These are phyloP conservation scores for Porcisia deanei DNA, from an alignment of 208 protist genomes.

Conservation along the genomic window DNA sequence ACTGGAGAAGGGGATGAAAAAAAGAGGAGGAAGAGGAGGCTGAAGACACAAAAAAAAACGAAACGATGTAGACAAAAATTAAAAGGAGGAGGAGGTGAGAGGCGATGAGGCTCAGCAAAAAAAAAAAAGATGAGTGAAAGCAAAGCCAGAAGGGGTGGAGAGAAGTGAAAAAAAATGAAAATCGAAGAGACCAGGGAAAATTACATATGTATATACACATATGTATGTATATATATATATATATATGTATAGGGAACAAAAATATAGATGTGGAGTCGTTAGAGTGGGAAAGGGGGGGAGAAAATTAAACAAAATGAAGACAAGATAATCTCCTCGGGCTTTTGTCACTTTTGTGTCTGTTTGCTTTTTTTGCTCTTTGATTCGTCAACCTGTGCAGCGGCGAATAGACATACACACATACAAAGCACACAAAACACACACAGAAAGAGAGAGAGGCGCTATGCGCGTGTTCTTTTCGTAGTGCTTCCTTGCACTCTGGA, in stretches of 20 bases:
- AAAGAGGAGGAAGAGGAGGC: background rate
- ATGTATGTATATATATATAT: conserved; percentile 3
- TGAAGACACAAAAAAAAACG: background rate
- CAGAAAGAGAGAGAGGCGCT: no score
- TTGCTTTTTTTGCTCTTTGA: background rate
- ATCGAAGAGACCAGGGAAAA: background rate
- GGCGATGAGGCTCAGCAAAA: background rate
- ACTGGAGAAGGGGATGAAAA: background rate
- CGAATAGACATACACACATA: background rate
- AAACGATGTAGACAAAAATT: background rate
- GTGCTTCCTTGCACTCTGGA: background rate
- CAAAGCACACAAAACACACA: background rate
- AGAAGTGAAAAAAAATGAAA: conserved; percentile 13
- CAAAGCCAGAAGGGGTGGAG: background rate
- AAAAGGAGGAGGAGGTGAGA: background rate
- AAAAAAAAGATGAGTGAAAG: background rate
- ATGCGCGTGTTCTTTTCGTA: background rate
- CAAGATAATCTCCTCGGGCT: background rate
- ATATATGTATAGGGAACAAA: conserved; percentile 2
- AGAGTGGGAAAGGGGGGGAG: background rate
- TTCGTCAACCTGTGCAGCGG: no score
- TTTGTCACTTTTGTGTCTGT: background rate
- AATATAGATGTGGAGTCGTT: background rate
- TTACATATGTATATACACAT: background rate
- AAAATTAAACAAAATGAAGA: no score